A percentile compares a stretch with the other conserved stretches of the same genome.
phyloP scores from a whole-genome alignment of 805 yeast genomes.

The Candida insectalens region DNA sequence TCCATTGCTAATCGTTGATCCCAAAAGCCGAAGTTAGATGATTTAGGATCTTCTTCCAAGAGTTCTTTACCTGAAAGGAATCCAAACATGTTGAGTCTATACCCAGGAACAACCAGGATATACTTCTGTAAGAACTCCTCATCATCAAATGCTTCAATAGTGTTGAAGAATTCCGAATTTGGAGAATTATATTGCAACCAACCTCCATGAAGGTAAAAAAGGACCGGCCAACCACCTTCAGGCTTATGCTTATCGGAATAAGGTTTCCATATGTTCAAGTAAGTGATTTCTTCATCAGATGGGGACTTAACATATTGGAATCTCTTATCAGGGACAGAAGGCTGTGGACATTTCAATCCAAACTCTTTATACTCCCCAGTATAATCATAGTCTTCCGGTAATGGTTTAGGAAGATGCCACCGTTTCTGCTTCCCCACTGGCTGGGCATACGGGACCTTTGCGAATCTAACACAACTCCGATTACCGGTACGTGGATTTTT shows the following conservation, averaged over 20 bases:
- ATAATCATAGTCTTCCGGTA: slow-evolving; percentile 26
- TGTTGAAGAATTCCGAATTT: slow-evolving; percentile 13
- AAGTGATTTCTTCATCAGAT: slow-evolving; percentile 23
- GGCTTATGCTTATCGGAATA: slow-evolving; percentile 21
- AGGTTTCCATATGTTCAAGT: slow-evolving; percentile 30
- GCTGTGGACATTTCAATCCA: slow-evolving; percentile 29
- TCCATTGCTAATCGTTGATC: slow-evolving; percentile 36
- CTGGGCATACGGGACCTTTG: neutral
- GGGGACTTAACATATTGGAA: slow-evolving; percentile 16
- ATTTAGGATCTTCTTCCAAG: slow-evolving; percentile 21
- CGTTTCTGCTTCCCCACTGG: slow-evolving; percentile 18
- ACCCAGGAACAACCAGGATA: slow-evolving; percentile 28
- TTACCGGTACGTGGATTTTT: neutral
- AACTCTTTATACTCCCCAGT: slow-evolving; percentile 27
- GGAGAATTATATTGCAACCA: slow-evolving; percentile 28
- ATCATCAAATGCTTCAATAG: slow-evolving; percentile 15
- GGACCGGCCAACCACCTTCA: slow-evolving; percentile 31
- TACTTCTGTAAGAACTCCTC: slow-evolving; percentile 22
- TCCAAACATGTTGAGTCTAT: slow-evolving; percentile 31
- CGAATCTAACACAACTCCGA: neutral
- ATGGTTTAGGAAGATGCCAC: slow-evolving; percentile 19
- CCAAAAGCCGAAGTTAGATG: slow-evolving; percentile 30
- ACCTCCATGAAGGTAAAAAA: slow-evolving; percentile 33
- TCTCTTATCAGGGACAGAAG: slow-evolving; percentile 19
- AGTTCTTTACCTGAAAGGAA: slow-evolving; percentile 28